Base-by-base conservation (phyloP, 768 basidiomycete genomes). In the Kwoniella sp. region DNA sequence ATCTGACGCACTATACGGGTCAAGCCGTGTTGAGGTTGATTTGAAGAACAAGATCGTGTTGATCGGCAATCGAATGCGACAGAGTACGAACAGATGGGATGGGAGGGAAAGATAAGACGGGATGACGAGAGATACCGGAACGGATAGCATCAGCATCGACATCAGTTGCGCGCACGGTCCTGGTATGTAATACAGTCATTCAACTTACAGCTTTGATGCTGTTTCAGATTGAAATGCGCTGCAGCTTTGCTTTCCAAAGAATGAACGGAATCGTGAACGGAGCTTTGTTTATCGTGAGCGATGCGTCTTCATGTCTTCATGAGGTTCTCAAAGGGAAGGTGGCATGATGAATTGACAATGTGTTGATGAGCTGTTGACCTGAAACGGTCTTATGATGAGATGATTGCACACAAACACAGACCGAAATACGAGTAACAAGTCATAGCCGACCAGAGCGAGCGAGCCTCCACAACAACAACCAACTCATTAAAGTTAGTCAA, bases 121-220 rank as follows among this genome's bases (percentile, higher is more conserved):
- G 45, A 23, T 22, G 25, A 48, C 25, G 38, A 51, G 31, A 31
- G 28, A 28, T 29, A 29, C 41, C 38, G 54, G 38, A 45, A 29
- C 3, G 34, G 23, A 29, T 12, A 37, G 23, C 59, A n/a, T 52
- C 45, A 61, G 31, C 59, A 26, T 31, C 20, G 12, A 2, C 4
- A 25, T 31, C 37, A 57, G 55, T 25, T 45, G 2, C 47, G 37
- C 48, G 58, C 58, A 51, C 48, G 29, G 58, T 51, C 58, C 29
- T 51, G 58, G 52, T 51, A 48, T 22, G n/a, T 52, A 30, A 20
- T 45, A 31, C 29, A 22, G 13, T 60, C 29, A 52, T 34, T 60
- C 58, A 60, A 52, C 58, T 47, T 50, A 58, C 58, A 25, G 29
- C 31, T 45, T 20, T 8, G 20, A 9, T 45, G 41, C 41, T 5